Evolutionary conservation across 441 rosid genomes (phyloP).

Genomic region (Pelargonium myrrhifolium): DNA sequence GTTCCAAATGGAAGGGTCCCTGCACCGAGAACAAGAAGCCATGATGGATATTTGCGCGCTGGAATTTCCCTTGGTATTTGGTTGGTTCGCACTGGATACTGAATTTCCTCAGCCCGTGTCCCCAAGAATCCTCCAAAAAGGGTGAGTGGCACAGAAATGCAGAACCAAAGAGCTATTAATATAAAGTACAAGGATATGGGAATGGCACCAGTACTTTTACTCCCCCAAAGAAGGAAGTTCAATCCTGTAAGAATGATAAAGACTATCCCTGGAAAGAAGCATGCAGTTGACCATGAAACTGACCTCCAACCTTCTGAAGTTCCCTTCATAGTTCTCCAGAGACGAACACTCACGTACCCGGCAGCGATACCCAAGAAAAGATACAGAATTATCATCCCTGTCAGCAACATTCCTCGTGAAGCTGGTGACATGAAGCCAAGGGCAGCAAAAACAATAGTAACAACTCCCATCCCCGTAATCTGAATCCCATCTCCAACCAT

Average conservation of each 20-base stretch:
- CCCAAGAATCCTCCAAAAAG: slow-evolving; percentile 83
- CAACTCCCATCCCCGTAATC: slow-evolving; percentile 82
- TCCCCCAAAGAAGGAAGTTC: slow-evolving; percentile 89
- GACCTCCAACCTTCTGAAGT: slow-evolving; percentile 78
- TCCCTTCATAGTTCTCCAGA: slow-evolving; percentile 82
- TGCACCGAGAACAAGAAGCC: slow-evolving; percentile 98
- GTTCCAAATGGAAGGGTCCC: slow-evolving; percentile 98
- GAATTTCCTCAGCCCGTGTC: slow-evolving; percentile 60
- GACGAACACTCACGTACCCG: slow-evolving; percentile 72
- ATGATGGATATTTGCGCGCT: slow-evolving; percentile 84
- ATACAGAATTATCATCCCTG: slow-evolving; percentile 89
- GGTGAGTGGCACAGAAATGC: slow-evolving; percentile 92
- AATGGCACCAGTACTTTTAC: slow-evolving; percentile 79
- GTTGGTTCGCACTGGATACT: slow-evolving; percentile 83
- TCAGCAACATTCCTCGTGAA: slow-evolving; percentile 82
- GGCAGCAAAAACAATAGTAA: slow-evolving; percentile 88
- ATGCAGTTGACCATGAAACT: slow-evolving; percentile 68
- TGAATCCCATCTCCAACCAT: slow-evolving; percentile 92
- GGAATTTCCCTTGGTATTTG: slow-evolving; percentile 98
- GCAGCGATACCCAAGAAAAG: slow-evolving; percentile 77
- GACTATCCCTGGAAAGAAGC: slow-evolving; percentile 92
- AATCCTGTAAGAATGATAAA: slow-evolving; percentile 67
- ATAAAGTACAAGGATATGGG: slow-evolving; percentile 75
- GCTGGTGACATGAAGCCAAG: slow-evolving; percentile 96
- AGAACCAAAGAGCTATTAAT: slow-evolving; percentile 83